Percentiles rank a stretch among this genome's conserved stretches.
phyloP scores from a whole-genome alignment of 345 rosid genomes.

The Mercurialis annua region DNA sequence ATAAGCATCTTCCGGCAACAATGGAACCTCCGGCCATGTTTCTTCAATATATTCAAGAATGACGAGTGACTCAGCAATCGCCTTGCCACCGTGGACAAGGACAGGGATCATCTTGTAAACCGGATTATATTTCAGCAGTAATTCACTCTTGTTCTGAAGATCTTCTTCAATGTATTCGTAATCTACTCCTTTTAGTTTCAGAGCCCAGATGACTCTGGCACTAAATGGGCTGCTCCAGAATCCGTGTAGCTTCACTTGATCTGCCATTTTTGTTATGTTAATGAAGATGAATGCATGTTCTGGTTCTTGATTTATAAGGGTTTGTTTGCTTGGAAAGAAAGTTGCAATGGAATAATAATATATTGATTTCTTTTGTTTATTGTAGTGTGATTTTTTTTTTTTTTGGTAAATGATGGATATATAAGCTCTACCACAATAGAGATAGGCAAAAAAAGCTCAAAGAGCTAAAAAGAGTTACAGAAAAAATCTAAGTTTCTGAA shows the following conservation, averaged over 20 bases:
- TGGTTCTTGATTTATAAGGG: neutral
- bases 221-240: constrained; percentile 12
- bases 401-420: too few relatives aligned
- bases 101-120: too few relatives aligned
- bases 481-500: too few relatives aligned
- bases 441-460: too few relatives aligned
- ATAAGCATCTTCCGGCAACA: constrained; percentile 15
- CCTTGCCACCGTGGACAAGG: too few relatives aligned
- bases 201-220: constrained; percentile 14
- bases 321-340: neutral
- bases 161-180: constrained; percentile 13
- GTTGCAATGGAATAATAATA: too few relatives aligned
- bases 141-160: constrained; percentile 5
- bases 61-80: too few relatives aligned
- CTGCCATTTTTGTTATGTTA: constrained; percentile 8
- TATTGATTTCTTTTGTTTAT: too few relatives aligned
- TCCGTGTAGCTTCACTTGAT: constrained; percentile 17
- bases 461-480: too few relatives aligned
- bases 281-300: neutral
- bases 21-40: constrained; percentile 16
- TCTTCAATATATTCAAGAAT: constrained; percentile 23
- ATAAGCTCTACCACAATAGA: too few relatives aligned
- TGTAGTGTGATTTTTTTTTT: too few relatives aligned
- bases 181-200: constrained; percentile 16
- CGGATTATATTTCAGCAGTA: constrained; percentile 12